These are phyloP conservation scores for Phytomonas francai DNA, from an alignment of 208 protist genomes.

Conservation along the genomic window DNA sequence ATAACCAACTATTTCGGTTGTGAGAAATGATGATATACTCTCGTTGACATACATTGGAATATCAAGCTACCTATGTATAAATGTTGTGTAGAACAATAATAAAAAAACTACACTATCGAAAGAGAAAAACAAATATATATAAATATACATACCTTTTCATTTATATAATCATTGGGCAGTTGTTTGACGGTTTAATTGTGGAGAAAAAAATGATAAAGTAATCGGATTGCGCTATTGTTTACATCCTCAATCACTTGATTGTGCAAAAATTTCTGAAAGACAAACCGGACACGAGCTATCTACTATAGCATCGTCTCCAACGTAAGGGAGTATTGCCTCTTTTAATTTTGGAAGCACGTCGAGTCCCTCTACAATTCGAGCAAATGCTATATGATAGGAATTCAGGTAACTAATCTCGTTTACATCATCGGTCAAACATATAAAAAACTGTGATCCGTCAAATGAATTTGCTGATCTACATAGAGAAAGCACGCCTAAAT, in stretches of 20 bases:
- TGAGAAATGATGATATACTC: slow-evolving; percentile 15
- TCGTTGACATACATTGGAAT: slow-evolving; percentile 17
- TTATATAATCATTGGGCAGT: not conserved
- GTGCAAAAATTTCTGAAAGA: slow-evolving; percentile 14
- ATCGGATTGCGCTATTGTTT: slow-evolving; percentile 6
- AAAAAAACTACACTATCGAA: not conserved
- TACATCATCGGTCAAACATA: slow-evolving; percentile 62
- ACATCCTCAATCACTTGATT: slow-evolving; percentile 5
- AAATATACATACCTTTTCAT: not conserved
- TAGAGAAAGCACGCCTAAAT: slow-evolving; percentile 48
- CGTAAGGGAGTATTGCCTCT: slow-evolving; percentile 31
- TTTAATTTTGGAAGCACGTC: slow-evolving; percentile 29
- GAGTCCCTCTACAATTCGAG: slow-evolving; percentile 46
- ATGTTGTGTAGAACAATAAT: not conserved
- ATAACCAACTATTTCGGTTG: not conserved
- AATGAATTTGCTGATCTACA: slow-evolving; percentile 44
- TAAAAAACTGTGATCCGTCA: slow-evolving; percentile 75
- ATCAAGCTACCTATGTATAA: not conserved
- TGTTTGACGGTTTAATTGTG: not conserved
- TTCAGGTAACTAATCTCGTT: slow-evolving; percentile 61
- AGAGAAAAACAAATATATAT: not conserved
- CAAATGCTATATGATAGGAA: slow-evolving; percentile 65
- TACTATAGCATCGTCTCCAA: slow-evolving; percentile 41
- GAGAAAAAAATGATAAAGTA: not conserved
- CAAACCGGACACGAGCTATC: slow-evolving; percentile 16